phyloP scores from a whole-genome alignment of 371 early-diverging fungal species.

The Mortierella sp. region DNA sequence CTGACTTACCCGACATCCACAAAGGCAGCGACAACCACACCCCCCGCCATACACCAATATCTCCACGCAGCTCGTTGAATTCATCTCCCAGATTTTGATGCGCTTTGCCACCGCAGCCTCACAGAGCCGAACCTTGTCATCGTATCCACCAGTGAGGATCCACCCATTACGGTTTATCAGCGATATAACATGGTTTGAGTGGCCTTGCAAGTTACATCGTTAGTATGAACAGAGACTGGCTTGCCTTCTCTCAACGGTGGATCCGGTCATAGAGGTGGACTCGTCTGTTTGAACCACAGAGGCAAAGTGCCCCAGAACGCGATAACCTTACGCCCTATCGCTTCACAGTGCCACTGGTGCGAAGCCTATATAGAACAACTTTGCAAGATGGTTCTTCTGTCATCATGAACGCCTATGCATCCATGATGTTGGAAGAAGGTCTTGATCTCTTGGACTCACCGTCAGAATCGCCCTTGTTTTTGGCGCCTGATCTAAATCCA shows the following conservation, averaged over 20 bases:
- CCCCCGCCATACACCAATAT: constrained; percentile 48
- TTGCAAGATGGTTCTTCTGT: too few species aligned
- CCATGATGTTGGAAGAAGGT: too few species aligned
- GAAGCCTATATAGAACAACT: too few species aligned
- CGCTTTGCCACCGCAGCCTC: constrained; percentile 41
- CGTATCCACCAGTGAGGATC: constrained; percentile 50
- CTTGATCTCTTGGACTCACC: too few species aligned
- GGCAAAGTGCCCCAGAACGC: too few species aligned
- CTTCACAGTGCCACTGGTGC: too few species aligned
- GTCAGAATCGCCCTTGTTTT: too few species aligned
- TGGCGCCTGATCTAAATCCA: too few species aligned
- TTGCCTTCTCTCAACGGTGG: constrained; percentile 20
- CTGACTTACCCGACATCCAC: constrained; percentile 46
- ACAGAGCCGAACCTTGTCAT: constrained; percentile 49
- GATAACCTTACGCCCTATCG: too few species aligned
- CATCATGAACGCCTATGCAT: too few species aligned
- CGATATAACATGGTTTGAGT: constrained; percentile 40
- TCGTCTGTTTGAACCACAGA: too few species aligned
- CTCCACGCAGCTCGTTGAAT: constrained; percentile 47
- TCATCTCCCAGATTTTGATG: constrained; percentile 39
- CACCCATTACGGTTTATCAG: constrained; percentile 34
- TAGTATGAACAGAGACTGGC: constrained; percentile 25
- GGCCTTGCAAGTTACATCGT: constrained; percentile 30
- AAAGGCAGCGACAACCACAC: constrained; percentile 45
- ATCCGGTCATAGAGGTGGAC: too few species aligned